phyloP scores from a whole-genome alignment of 441 rosid genomes.

The Cnidoscolus chayamansa region DNA sequence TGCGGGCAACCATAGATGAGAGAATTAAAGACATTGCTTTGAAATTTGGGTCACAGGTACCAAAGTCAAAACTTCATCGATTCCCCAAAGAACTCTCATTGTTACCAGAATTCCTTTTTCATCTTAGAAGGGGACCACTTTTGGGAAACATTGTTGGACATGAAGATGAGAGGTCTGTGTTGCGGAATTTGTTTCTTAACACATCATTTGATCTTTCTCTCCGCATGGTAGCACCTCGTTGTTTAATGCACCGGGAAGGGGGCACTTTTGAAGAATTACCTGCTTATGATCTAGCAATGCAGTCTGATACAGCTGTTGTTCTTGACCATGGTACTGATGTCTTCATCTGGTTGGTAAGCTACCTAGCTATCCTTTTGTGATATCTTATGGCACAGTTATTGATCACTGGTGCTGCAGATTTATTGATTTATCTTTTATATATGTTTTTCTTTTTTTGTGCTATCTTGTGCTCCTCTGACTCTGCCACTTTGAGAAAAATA shows the following conservation, averaged over 20 bases:
- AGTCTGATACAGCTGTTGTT: slow-evolving; percentile 89
- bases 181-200: slow-evolving; percentile 76
- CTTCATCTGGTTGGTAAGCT: slow-evolving; percentile 95
- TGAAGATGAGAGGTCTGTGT: slow-evolving; percentile 90
- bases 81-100: slow-evolving; percentile 80
- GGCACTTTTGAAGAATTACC: slow-evolving; percentile 94
- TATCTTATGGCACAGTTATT: neutral
- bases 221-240: slow-evolving; percentile 90
- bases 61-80: slow-evolving; percentile 70
- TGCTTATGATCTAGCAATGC: slow-evolving; percentile 91
- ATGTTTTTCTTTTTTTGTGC: slow-evolving; percentile 3
- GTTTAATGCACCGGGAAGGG: slow-evolving; percentile 92
- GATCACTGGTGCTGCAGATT: neutral
- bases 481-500: neutral
- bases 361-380: slow-evolving; percentile 18
- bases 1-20: slow-evolving; percentile 75
- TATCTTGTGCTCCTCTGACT: neutral
- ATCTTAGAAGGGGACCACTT: slow-evolving; percentile 85
- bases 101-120: slow-evolving; percentile 82
- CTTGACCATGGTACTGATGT: slow-evolving; percentile 97
- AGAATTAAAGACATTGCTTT: slow-evolving; percentile 82
- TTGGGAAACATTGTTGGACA: slow-evolving; percentile 93
- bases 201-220: slow-evolving; percentile 90
- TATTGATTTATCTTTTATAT: slow-evolving; percentile 15
- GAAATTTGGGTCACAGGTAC: slow-evolving; percentile 75